A percentile compares a stretch with the other conserved stretches of the same genome.
phyloP scores from a whole-genome alignment of 495 filamentous ascomycete genomes.

The Penicillium soppii region DNA sequence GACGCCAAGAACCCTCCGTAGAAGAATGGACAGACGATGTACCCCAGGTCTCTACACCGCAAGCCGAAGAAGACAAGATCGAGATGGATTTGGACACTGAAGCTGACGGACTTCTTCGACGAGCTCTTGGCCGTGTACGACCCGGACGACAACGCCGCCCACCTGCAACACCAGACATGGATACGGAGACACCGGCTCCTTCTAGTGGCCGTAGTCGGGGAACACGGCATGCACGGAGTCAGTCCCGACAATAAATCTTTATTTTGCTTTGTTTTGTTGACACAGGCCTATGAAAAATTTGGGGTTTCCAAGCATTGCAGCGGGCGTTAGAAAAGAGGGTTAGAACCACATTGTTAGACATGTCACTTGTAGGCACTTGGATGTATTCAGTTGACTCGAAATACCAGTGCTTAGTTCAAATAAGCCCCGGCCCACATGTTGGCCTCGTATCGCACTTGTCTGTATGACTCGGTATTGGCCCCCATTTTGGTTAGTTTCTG shows the following conservation, averaged over 20 bases:
- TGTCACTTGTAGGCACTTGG: neutral
- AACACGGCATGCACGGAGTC: constrained; percentile 21
- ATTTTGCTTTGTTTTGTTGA: neutral
- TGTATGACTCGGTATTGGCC: neutral
- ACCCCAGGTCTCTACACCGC: constrained; percentile 22
- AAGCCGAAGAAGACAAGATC: constrained; percentile 33
- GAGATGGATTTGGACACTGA: constrained; percentile 46
- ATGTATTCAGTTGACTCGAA: neutral
- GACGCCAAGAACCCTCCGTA: constrained; percentile 18
- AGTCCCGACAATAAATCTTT: constrained; percentile 19
- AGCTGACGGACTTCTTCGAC: constrained; percentile 37
- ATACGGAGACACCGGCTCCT: constrained; percentile 22
- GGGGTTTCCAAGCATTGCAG: constrained; percentile 5
- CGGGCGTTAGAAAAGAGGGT: constrained; percentile 11
- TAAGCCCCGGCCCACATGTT: neutral
- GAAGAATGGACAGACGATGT: constrained; percentile 43
- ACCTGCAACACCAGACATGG: constrained; percentile 21
- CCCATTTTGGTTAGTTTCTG: neutral
- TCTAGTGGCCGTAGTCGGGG: constrained; percentile 20
- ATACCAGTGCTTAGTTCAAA: neutral
- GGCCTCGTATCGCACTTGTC: neutral
- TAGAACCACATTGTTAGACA: neutral
- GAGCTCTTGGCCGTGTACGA: constrained; percentile 37
- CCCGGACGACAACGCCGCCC: constrained; percentile 25
- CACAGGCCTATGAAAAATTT: neutral